Evolutionary conservation across 176 grass and related monocot species (phyloP).

Genomic region (Melocanna baccifera): DNA sequence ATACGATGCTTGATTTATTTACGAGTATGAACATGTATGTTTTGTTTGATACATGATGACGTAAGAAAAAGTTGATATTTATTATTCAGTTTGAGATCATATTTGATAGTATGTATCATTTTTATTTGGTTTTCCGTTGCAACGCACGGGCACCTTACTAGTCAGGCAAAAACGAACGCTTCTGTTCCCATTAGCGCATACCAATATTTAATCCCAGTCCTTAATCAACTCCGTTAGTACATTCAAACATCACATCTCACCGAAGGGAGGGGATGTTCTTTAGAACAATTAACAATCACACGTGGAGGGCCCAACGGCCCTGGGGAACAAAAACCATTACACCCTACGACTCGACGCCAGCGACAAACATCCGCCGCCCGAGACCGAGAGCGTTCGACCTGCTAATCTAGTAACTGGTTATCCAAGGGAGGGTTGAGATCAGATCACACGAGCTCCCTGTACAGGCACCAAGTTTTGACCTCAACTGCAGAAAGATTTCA

Average conservation of each 20-base stretch:
- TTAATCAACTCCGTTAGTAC: conserved; percentile 44
- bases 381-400: conserved; percentile 24
- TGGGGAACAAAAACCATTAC: conserved; percentile 35
- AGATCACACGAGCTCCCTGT: neutral
- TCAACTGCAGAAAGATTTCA: neutral
- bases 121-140: no score
- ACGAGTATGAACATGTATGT: no score
- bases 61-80: no score
- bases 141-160: no score
- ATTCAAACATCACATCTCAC: conserved; percentile 39
- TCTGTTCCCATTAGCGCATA: conserved; percentile 12
- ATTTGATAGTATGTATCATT: no score
- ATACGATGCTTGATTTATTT: no score
- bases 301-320: conserved; percentile 10
- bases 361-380: neutral
- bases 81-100: no score
- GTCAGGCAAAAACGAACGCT: conserved; percentile 9
- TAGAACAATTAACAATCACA: conserved; percentile 30
- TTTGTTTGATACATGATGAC: no score
- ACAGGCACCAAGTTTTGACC: neutral
- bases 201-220: conserved; percentile 24
- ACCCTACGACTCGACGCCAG: conserved; percentile 26
- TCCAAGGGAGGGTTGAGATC: neutral
- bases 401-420: conserved; percentile 27
- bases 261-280: conserved; percentile 28